Evolutionary conservation across 495 filamentous ascomycete genomes (phyloP), one percentile per base, ranked within the genome.

Genomic region (Penicillium parvum): DNA sequence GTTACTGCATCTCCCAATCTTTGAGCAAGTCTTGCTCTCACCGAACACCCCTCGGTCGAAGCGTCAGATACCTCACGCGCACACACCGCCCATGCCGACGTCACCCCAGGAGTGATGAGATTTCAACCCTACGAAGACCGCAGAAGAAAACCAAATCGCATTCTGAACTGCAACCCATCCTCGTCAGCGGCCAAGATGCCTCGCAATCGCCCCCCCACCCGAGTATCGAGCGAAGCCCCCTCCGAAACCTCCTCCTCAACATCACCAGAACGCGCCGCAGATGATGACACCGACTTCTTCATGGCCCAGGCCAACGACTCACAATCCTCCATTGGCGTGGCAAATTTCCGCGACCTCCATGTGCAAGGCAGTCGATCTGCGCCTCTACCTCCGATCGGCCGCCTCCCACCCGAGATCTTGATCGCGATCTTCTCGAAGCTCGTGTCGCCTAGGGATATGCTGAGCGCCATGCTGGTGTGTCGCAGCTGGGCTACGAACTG

Each of bases 221-320:
- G 70, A 32, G 57, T 64, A 30, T 59, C 70, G 62, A 74, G 70
- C 52, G 67, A 71, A 58, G 61, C 64, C 22, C 68, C 68, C 44
- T 74, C 70, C 46, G 68, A 67, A 49, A 86, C 86, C 10, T 92
- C 86, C 11, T 84, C 85, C 3, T 87, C 85, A 35, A 90, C 85
- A 60, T 94, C 90, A 1, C 90, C 90, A 16, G 85, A 85, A 57
- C 83, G 86, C 20, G 76, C 79, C 52, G 81, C 79, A 45, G 88
- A 95, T 63, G 90, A 96, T 65, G 90, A 96, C 61, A 92, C 86
- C 50, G 90, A 96, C 63, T 94, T 91, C 71, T 91, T 92, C 65
- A 83, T 78, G 64, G 77, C 79, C 32, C 85, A 82, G 45, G 75
- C 78, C 45, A 95, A 95, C 65, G 90, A 96, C 61, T 95, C 88